A percentile compares a stretch with the other conserved stretches of the same genome.
Evolutionary conservation across 148 eudicot species (phyloP).

Genomic region (Chenopodium album): DNA sequence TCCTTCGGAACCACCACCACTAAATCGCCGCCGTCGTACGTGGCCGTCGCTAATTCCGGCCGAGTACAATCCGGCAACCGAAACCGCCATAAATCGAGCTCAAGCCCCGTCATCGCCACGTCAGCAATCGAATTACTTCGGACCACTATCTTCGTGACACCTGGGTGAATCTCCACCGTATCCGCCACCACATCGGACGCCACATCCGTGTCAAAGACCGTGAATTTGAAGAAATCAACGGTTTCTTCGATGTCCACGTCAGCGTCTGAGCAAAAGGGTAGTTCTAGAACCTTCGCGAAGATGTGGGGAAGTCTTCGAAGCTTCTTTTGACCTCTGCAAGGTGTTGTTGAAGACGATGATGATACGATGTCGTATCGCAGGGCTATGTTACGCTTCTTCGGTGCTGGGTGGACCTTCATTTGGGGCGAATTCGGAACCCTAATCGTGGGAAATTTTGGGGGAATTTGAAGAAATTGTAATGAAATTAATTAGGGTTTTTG

Average conservation of each 20-base stretch:
- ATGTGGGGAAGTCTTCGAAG: constrained; percentile 82
- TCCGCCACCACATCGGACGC: constrained; percentile 52
- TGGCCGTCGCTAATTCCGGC: constrained; percentile 70
- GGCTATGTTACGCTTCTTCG: constrained; percentile 50
- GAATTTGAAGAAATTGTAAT: background rate
- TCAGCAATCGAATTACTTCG: constrained; percentile 32
- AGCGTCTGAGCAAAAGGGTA: constrained; percentile 78
- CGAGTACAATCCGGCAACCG: constrained; percentile 58
- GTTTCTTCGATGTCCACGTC: constrained; percentile 69
- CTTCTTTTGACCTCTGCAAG: constrained; percentile 50
- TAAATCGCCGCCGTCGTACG: constrained; percentile 54
- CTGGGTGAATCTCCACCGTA: constrained; percentile 68
- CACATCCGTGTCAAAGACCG: constrained; percentile 52
- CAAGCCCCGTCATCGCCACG: constrained; percentile 40
- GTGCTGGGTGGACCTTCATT: constrained; percentile 66
- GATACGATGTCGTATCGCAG: constrained; percentile 44
- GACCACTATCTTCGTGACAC: constrained; percentile 82
- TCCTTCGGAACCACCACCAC: constrained; percentile 80
- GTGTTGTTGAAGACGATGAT: constrained; percentile 18
- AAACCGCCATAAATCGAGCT: constrained; percentile 84
- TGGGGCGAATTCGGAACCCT: constrained; percentile 12
- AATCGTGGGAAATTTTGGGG: background rate
- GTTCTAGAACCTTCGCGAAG: constrained; percentile 85
- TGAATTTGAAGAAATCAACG: constrained; percentile 47
- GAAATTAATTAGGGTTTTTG: constrained; percentile 4